phyloP scores from a whole-genome alignment of 169 alveolate species.

The Besnoitia besnoiti region DNA sequence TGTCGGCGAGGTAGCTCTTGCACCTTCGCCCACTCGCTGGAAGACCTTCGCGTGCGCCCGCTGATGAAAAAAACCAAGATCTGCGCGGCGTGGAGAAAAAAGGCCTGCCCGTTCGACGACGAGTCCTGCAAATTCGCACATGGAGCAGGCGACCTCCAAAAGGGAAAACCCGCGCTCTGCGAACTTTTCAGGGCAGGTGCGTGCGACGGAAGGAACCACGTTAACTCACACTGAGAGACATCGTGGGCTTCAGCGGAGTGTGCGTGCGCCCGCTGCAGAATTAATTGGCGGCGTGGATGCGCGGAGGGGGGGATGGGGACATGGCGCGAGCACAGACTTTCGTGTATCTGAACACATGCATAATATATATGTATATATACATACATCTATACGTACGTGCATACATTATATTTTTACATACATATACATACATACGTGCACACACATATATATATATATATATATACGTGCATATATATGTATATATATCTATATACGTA shows the following conservation, averaged over 20 bases:
- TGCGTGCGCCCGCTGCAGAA: too few species aligned
- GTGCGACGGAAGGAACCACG: background rate
- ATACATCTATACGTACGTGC: background rate
- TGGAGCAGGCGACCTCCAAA: conserved; percentile 65
- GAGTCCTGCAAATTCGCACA: conserved; percentile 66
- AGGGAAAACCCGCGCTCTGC: conserved; percentile 9
- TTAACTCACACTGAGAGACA: too few species aligned
- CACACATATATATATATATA: background rate
- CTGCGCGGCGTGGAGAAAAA: conserved; percentile 27
- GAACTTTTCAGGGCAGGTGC: background rate
- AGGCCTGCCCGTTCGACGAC: conserved; percentile 17
- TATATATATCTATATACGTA: too few species aligned
- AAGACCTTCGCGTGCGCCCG: conserved; percentile 67
- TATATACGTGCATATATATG: too few species aligned
- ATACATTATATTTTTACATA: too few species aligned
- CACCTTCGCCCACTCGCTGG: conserved; percentile 69
- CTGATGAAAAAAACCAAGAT: conserved; percentile 66
- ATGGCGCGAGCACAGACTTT: background rate
- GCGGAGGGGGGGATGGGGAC: too few species aligned
- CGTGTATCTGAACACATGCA: too few species aligned
- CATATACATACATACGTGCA: background rate
- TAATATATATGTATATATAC: too few species aligned
- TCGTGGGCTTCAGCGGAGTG: too few species aligned
- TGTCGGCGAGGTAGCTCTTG: conserved; percentile 69
- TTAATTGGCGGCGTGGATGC: too few species aligned